Evolutionary conservation across 108 stramenopile genomes (phyloP), one percentile per base, ranked within the genome.

Genomic region (Thalassiosira profunda): DNA sequence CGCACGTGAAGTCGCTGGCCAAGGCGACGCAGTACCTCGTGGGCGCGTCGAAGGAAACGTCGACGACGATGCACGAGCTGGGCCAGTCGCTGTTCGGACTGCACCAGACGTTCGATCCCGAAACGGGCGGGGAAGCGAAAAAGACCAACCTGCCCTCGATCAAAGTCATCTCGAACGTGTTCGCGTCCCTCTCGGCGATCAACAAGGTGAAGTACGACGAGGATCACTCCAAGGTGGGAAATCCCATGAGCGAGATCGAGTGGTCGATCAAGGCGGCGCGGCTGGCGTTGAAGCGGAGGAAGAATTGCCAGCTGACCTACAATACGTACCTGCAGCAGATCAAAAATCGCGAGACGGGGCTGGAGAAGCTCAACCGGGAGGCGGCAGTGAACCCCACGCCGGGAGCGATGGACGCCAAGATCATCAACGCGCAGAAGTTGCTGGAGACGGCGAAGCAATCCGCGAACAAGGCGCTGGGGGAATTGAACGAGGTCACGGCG

Each of bases 81-180:
- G 93, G 90, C 23, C 72, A 86, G 36, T 80, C 91, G 10, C 48
- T 87, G n/a, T 92, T 94, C 61, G 91, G 88, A 25, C 77, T 88
- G 60, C 78, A 89, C 52, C 89, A 86, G 11, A 42, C 62, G 0
- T 60, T 71, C 29, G 69, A 79, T 54, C 64, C 77, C 0, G 68
- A 79, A 8, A 24, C 68, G 56, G 60, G 38, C 15, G 48, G 46
- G 20, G 17, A 29, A 28, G 43, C 47, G 6, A 59, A 67, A 51
- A 66, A 75, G 47, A 41, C 60, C n/a, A 68, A 52, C 5, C 26
- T 83, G 17, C 70, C 70, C 23, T 70, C 77, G 5, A 48, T 80
- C 34, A 76, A 72, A 51, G 29, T 55, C 40, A 80, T 80, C 30
- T 76, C 74, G 43, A 69, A 53, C 36, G 67, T 84, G 18, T 84